Evolutionary conservation across 2,329 filamentous ascomycete species (phyloP).

Genomic region (Diaporthe citrichinensis): DNA sequence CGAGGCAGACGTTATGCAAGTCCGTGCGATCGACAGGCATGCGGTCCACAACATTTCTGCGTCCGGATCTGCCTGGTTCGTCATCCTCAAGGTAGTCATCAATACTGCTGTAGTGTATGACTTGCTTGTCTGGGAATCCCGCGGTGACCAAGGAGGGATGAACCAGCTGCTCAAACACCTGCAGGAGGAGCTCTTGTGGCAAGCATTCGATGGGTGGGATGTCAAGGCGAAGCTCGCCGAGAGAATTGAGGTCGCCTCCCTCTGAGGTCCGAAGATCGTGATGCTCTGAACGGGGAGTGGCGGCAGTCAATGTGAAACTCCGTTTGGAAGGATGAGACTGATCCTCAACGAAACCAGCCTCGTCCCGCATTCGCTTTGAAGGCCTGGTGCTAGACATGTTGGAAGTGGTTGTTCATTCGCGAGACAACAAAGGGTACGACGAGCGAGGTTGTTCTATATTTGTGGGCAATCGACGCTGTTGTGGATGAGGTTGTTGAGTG

Average conservation of each 20-base stretch:
- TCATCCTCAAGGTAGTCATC: background rate
- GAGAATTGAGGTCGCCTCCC: too few species aligned
- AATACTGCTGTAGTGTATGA: background rate
- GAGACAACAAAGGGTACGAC: background rate
- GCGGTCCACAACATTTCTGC: too few species aligned
- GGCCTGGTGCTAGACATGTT: background rate
- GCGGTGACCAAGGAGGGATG: background rate
- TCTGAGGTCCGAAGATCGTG: background rate
- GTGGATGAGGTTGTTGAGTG: background rate
- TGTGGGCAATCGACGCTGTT: background rate
- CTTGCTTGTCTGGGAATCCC: background rate
- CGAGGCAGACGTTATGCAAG: constrained; percentile 8
- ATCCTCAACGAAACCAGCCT: background rate
- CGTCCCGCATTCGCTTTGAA: background rate
- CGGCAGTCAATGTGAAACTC: background rate
- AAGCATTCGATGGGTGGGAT: background rate
- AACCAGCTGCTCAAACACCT: background rate
- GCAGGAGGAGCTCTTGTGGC: background rate
- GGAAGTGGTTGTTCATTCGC: too few species aligned
- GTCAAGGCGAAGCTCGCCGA: background rate
- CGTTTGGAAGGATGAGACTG: background rate
- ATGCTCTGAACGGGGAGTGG: background rate
- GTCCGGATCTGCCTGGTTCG: background rate
- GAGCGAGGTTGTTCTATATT: background rate
- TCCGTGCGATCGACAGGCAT: background rate